Evolutionary conservation across 2,329 filamentous ascomycete species (phyloP).

Genomic region (Neocucurbitaria cava): DNA sequence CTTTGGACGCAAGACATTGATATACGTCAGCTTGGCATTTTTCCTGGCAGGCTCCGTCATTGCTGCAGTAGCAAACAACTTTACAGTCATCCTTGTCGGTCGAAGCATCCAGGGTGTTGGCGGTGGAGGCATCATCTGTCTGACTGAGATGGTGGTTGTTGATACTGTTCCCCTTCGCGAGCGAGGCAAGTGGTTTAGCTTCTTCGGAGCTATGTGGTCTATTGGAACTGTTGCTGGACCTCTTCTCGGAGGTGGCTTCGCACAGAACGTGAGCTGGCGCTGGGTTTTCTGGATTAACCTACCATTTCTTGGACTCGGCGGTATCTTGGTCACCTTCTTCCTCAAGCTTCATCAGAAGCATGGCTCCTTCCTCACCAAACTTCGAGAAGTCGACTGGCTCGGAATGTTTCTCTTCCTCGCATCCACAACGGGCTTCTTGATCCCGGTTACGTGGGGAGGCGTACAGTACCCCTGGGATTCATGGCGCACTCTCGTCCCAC

Average conservation of each 20-base stretch:
- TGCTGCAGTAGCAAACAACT: constrained; percentile 47
- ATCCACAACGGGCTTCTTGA: constrained; percentile 65
- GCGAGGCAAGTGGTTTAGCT: constrained; percentile 52
- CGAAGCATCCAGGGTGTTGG: constrained; percentile 51
- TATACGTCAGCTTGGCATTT: constrained; percentile 44
- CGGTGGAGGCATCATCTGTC: constrained; percentile 50
- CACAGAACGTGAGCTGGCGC: constrained; percentile 61
- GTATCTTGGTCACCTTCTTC: constrained; percentile 59
- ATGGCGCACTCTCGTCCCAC: constrained; percentile 67
- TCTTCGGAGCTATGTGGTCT: constrained; percentile 59
- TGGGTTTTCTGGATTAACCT: constrained; percentile 73
- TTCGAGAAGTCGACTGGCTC: constrained; percentile 67
- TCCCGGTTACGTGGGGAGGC: constrained; percentile 70
- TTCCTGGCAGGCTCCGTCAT: constrained; percentile 49
- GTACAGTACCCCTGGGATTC: constrained; percentile 70
- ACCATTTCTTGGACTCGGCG: constrained; percentile 61
- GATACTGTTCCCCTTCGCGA: constrained; percentile 55
- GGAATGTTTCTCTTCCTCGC: constrained; percentile 68
- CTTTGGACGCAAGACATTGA: constrained; percentile 50
- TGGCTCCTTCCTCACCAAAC: constrained; percentile 56
- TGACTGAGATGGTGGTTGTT: constrained; percentile 55
- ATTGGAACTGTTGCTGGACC: constrained; percentile 63
- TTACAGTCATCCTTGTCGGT: constrained; percentile 48
- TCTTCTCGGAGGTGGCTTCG: constrained; percentile 58
- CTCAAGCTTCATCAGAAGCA: constrained; percentile 60